These are phyloP conservation scores for Cerioporus squamosus DNA, from an alignment of 1,284 basidiomycete species.

Conservation along the genomic window DNA sequence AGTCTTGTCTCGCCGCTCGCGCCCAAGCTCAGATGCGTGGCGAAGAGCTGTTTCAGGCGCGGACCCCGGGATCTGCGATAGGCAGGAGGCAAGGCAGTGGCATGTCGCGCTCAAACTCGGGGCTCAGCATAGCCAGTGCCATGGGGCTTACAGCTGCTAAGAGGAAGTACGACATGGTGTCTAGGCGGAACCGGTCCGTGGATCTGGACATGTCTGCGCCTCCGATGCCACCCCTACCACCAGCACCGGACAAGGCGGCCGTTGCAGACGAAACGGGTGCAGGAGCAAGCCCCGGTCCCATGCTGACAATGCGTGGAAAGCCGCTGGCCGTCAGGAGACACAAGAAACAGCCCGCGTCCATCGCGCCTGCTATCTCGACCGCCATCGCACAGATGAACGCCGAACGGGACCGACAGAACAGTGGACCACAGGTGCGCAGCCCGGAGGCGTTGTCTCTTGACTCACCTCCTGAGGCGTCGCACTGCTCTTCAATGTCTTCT, in stretches of 20 bases:
- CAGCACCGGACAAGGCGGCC: neutral
- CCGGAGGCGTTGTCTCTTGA: conserved; percentile 33
- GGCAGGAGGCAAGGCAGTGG: conserved; percentile 31
- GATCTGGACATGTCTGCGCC: conserved; percentile 26
- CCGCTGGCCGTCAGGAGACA: conserved; percentile 43
- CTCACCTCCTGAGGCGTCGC: conserved; percentile 52
- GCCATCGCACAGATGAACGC: conserved; percentile 23
- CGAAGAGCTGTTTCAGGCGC: conserved; percentile 64
- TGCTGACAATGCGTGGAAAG: conserved; percentile 32
- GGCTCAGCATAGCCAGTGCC: conserved; percentile 50
- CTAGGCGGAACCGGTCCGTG: conserved; percentile 52
- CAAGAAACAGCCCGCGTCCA: conserved; percentile 47
- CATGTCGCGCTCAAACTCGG: conserved; percentile 36
- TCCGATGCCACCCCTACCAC: conserved; percentile 6
- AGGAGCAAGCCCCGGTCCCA: neutral
- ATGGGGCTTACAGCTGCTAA: conserved; percentile 53
- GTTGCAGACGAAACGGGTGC: neutral
- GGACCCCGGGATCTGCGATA: conserved; percentile 24
- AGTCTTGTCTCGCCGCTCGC: conserved; percentile 62
- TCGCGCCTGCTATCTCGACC: conserved; percentile 32
- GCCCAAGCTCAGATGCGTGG: conserved; percentile 60
- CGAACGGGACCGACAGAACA: conserved; percentile 21
- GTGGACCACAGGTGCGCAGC: conserved; percentile 13
- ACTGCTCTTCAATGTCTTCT: conserved; percentile 49
- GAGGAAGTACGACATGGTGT: conserved; percentile 69